A percentile compares a stretch with the other conserved stretches of the same genome.
Evolutionary conservation across 2,329 filamentous ascomycete genomes (phyloP).

Genomic region (Aciculosporium take): DNA sequence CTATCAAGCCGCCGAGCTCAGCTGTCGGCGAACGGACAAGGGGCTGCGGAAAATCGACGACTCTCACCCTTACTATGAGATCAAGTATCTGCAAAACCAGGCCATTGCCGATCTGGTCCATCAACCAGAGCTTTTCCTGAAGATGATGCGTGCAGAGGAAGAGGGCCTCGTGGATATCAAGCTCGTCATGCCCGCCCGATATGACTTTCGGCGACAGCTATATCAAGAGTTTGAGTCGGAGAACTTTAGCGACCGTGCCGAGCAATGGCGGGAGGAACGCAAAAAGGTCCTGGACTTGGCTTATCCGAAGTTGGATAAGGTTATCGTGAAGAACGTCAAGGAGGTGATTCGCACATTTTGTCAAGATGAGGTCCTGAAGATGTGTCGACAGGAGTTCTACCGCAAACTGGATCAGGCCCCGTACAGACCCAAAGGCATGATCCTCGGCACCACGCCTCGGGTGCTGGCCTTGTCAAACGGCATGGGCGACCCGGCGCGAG

Average conservation of each 20-base stretch:
- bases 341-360: constrained; percentile 88
- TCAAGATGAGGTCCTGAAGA: constrained; percentile 79
- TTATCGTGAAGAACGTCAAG: constrained; percentile 86
- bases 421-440: constrained; percentile 87
- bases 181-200: constrained; percentile 61
- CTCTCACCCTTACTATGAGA: constrained; percentile 89
- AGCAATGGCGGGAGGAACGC: constrained; percentile 85
- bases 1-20: constrained; percentile 71
- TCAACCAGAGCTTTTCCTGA: constrained; percentile 78
- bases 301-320: constrained; percentile 63
- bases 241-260: constrained; percentile 86
- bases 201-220: constrained; percentile 61
- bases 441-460: constrained; percentile 73
- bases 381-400: constrained; percentile 77
- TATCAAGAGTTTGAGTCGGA: constrained; percentile 82
- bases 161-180: constrained; percentile 83
- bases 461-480: constrained; percentile 82
- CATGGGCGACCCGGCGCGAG: constrained; percentile 55
- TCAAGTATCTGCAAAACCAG: constrained; percentile 90
- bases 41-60: constrained; percentile 88
- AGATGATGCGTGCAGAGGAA: constrained; percentile 95
- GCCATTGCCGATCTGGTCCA: constrained; percentile 67
- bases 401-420: constrained; percentile 89
- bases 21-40: constrained; percentile 85
- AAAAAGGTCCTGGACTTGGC: constrained; percentile 73